These are phyloP conservation scores for Thelonectria rubi DNA, from an alignment of 2,329 filamentous ascomycete species.

Conservation along the genomic window DNA sequence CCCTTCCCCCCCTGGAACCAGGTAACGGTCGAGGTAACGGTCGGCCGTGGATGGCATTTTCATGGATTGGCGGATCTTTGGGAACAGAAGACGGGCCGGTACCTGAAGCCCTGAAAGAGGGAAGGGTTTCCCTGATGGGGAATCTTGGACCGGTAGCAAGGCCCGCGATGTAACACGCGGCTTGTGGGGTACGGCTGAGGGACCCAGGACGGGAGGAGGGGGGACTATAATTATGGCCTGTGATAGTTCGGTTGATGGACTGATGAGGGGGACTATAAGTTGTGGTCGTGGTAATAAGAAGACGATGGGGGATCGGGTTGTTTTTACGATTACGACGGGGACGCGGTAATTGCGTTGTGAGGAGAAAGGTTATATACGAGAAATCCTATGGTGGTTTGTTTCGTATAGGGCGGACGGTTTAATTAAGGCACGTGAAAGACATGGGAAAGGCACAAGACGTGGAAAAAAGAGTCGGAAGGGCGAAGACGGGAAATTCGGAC, in stretches of 20 bases:
- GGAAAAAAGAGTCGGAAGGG: neutral
- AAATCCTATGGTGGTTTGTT: neutral
- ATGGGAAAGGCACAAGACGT: neutral
- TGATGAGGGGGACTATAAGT: constrained; percentile 10
- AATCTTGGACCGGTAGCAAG: constrained; percentile 34
- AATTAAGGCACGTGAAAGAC: neutral
- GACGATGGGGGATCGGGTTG: neutral
- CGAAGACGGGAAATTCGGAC: neutral
- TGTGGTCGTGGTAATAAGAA: neutral
- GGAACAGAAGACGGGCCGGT: constrained; percentile 20
- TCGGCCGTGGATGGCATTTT: constrained; percentile 29
- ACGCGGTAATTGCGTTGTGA: too few relatives aligned
- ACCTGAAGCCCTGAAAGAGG: constrained; percentile 3
- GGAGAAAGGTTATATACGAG: too few relatives aligned
- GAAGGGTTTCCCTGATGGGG: constrained; percentile 34
- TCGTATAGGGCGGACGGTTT: neutral
- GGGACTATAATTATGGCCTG: constrained; percentile 12
- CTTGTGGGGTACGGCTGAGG: constrained; percentile 24
- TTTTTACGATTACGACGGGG: neutral
- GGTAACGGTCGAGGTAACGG: constrained; percentile 8
- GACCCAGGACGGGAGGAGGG: neutral
- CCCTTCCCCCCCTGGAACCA: too few relatives aligned
- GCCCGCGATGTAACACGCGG: constrained; percentile 25
- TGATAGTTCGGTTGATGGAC: constrained; percentile 21
- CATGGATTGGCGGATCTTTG: constrained; percentile 38